These are phyloP conservation scores for Teratosphaeria viscida DNA, from an alignment of 2,329 filamentous ascomycete species.

Conservation along the genomic window DNA sequence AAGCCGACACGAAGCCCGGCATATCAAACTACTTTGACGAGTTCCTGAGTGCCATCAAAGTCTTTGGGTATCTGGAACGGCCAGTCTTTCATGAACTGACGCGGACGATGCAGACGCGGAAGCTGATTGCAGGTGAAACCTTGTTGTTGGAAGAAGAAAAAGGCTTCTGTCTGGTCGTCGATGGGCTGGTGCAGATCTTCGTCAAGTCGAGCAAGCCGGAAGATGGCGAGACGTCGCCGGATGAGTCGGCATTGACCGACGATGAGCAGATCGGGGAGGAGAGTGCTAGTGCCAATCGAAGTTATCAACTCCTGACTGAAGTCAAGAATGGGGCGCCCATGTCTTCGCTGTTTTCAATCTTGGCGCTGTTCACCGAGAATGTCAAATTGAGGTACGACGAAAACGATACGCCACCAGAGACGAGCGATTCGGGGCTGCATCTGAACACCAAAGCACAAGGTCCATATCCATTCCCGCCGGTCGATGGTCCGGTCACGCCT, in stretches of 20 bases:
- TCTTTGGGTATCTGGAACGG: slow-evolving; percentile 92
- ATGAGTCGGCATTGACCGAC: slow-evolving; percentile 34
- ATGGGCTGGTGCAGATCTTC: slow-evolving; percentile 93
- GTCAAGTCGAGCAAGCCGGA: slow-evolving; percentile 68
- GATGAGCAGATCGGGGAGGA: slow-evolving; percentile 49
- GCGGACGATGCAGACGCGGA: slow-evolving; percentile 93
- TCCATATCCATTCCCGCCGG: slow-evolving; percentile 10
- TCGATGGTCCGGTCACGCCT: slow-evolving; percentile 14
- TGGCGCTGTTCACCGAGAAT: slow-evolving; percentile 94
- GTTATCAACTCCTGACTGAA: slow-evolving; percentile 90
- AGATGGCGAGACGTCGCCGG: slow-evolving; percentile 29
- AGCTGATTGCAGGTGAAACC: slow-evolving; percentile 91
- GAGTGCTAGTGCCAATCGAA: slow-evolving; percentile 58
- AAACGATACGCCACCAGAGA: slow-evolving; percentile 36
- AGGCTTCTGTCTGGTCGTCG: slow-evolving; percentile 93
- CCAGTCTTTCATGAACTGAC: slow-evolving; percentile 97
- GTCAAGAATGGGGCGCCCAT: slow-evolving; percentile 96
- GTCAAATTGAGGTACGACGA: slow-evolving; percentile 63
- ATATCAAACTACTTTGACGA: slow-evolving; percentile 96
- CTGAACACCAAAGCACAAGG: slow-evolving; percentile 10
- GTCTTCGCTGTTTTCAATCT: slow-evolving; percentile 95
- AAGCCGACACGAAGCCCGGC: slow-evolving; percentile 79
- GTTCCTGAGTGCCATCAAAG: slow-evolving; percentile 96
- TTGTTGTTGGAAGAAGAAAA: slow-evolving; percentile 94
- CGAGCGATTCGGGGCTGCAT: slow-evolving; percentile 12